These are phyloP conservation scores for Candida odintsovae DNA, from an alignment of 805 yeast genomes.

Conservation along the genomic window DNA sequence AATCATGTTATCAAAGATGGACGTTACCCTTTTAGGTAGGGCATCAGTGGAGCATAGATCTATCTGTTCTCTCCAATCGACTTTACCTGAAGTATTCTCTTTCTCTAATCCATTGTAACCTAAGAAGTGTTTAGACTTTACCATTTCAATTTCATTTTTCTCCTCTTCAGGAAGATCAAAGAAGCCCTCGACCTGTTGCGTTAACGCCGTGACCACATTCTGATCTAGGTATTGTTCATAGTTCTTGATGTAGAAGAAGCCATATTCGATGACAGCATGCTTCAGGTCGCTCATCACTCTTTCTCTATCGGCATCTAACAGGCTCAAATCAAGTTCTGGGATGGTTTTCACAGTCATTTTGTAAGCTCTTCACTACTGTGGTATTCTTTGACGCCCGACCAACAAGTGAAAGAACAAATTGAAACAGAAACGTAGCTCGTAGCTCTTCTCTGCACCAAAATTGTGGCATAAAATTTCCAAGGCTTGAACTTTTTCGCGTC, in stretches of 20 bases:
- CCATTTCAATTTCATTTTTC: slow-evolving; percentile 32
- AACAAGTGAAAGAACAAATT: neutral
- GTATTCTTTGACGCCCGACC: neutral
- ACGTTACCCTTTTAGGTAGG: slow-evolving; percentile 22
- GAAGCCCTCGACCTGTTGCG: slow-evolving; percentile 26
- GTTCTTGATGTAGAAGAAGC: slow-evolving; percentile 32
- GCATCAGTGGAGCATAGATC: slow-evolving; percentile 46
- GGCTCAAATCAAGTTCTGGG: slow-evolving; percentile 14
- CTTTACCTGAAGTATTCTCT: slow-evolving; percentile 37
- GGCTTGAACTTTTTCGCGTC: neutral
- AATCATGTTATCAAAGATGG: slow-evolving; percentile 34
- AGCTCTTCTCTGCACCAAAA: neutral
- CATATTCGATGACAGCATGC: slow-evolving; percentile 34
- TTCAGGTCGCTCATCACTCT: slow-evolving; percentile 20
- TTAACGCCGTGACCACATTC: slow-evolving; percentile 26
- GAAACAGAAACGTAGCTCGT: neutral
- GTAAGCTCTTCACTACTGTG: neutral
- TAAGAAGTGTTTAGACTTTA: slow-evolving; percentile 37
- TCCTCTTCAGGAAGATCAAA: slow-evolving; percentile 30
- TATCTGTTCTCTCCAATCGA: slow-evolving; percentile 46
- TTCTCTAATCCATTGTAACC: slow-evolving; percentile 41
- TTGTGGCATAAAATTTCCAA: neutral
- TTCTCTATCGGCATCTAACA: slow-evolving; percentile 4
- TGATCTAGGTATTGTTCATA: slow-evolving; percentile 23
- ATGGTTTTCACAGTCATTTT: slow-evolving; percentile 4